A percentile compares a stretch with the other conserved stretches of the same genome.
These are phyloP conservation scores for Trichoderma simmonsii DNA, from an alignment of 2,329 filamentous ascomycete genomes.

Conservation along the genomic window DNA sequence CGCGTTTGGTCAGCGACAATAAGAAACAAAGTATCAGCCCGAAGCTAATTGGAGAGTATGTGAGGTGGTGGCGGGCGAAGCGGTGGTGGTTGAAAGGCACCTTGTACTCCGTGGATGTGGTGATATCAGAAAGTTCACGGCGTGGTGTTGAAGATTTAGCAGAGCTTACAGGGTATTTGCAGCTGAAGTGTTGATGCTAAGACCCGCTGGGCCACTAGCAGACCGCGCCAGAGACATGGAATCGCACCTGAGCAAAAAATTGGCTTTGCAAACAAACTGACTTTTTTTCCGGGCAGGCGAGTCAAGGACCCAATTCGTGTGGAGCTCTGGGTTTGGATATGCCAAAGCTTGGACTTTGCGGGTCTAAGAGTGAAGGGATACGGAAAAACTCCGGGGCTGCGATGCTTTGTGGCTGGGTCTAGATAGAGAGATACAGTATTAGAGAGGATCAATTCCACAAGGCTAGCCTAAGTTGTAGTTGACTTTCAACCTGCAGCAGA, in stretches of 20 bases:
- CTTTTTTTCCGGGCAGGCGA: constrained; percentile 15
- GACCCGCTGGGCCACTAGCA: constrained; percentile 56
- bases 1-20: constrained; percentile 10
- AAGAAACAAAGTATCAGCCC: neutral
- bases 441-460: neutral
- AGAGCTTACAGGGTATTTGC: constrained; percentile 48
- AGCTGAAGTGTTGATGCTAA: constrained; percentile 62
- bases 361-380: constrained; percentile 14
- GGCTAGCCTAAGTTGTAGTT: neutral
- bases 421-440: neutral
- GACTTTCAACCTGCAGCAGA: neutral
- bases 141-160: constrained; percentile 19
- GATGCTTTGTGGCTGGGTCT: neutral
- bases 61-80: neutral
- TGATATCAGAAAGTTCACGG: neutral
- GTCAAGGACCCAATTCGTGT: constrained; percentile 18
- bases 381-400: constrained; percentile 15
- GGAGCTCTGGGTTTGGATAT: constrained; percentile 15
- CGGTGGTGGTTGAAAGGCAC: neutral
- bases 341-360: neutral
- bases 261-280: constrained; percentile 3
- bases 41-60: neutral
- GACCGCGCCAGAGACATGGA: constrained; percentile 52
- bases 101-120: neutral
- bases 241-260: constrained; percentile 28